These are phyloP conservation scores for Beta macrorhiza DNA, from an alignment of 179 eudicot genomes.

Conservation along the genomic window DNA sequence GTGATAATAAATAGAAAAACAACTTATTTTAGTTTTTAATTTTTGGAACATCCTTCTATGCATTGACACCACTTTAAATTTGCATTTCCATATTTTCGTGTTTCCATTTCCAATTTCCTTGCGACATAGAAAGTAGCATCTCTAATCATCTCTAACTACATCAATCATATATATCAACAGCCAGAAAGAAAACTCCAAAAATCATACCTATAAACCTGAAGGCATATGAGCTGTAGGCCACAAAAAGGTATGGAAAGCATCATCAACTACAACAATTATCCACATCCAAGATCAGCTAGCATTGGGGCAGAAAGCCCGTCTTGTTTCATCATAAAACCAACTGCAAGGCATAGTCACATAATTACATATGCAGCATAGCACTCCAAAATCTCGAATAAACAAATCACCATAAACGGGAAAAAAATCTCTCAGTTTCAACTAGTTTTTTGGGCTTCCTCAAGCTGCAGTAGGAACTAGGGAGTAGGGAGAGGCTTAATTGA, in stretches of 20 bases:
- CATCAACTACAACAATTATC: slow-evolving; percentile 24
- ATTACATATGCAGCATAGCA: not conserved
- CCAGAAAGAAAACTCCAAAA: not conserved
- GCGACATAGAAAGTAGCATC: not conserved
- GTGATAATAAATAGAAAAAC: too few relatives aligned
- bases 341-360: slow-evolving; percentile 43
- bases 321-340: slow-evolving; percentile 81
- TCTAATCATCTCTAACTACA: not conserved
- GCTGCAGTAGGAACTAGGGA: not conserved
- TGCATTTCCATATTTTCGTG: not conserved
- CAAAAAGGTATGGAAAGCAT: slow-evolving; percentile 21
- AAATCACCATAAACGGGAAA: not conserved
- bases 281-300: slow-evolving; percentile 43
- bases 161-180: not conserved
- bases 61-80: too few relatives aligned
- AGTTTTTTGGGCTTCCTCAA: not conserved
- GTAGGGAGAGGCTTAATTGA: not conserved
- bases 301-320: slow-evolving; percentile 75
- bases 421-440: not conserved
- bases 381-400: not conserved
- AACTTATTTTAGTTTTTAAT: not conserved
- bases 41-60: not conserved
- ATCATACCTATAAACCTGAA: slow-evolving; percentile 29
- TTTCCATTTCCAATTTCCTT: not conserved
- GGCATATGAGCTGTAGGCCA: slow-evolving; percentile 30